Evolutionary conservation across 306 rosid genomes (phyloP), one percentile per base, ranked within the genome.

Genomic region (Fragaria vesca): DNA sequence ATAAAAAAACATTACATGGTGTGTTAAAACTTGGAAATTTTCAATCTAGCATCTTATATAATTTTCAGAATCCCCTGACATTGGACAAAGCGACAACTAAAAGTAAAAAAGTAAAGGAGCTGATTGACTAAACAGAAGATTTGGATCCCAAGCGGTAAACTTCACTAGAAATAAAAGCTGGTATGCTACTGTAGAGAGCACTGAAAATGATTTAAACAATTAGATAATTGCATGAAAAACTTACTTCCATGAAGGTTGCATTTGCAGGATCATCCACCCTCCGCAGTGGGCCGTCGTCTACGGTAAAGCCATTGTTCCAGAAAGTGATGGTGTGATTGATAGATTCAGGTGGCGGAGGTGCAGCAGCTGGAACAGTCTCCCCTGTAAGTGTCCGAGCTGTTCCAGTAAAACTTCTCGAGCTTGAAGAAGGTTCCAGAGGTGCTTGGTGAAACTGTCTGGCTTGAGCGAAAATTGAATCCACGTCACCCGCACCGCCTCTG

Each of bases 231-330:
- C 51, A 77, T 60, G 9, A 52, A 36, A 42, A 81, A 81, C 45
- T 70, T 92, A 90, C 98, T 94, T 90, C 91, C 74, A 94, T 79
- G 83, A 94, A 94, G 1, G 88, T 76, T 12, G 91, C 95, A 86
- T 94, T 94, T 79, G 68, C 90, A 1, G 97, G 98, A 86, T 94
- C 98, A 71, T 92, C 91, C 38, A 90, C 70, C 55, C 85, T 83
- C 70, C 97, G 72, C 32, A 90, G 52, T 38, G 97, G 97, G 54
- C 98, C 98, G 34, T 86, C 89, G 80, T 90, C 76, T 28, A 94
- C 77, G 24, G 95, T 84, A 83, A 94, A 94, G 1, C 98, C 98
- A 75, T 94, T 94, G 79, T 92, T 87, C 98, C 98, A 94, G 30
- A 94, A 90, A 16, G 93, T 93, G 71, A 95, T 86, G 18, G 86